phyloP scores from a whole-genome alignment of 73 alveolate genomes.

The Symbiodinium natans region DNA sequence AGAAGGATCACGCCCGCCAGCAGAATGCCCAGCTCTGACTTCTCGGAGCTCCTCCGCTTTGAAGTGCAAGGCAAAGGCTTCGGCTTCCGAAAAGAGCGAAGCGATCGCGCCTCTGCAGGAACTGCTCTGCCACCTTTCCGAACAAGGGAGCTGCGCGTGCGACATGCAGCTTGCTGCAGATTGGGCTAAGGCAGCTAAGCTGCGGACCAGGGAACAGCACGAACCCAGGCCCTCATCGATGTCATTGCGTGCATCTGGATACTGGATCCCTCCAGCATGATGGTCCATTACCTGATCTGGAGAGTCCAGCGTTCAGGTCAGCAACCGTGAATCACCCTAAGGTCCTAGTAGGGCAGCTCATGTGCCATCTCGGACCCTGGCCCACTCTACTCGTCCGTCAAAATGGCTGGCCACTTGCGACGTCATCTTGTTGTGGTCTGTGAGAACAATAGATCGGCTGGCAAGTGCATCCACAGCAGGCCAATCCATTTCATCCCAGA shows the following conservation, averaged over 20 bases:
- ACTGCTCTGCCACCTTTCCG: constrained; percentile 3
- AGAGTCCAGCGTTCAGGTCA: background rate
- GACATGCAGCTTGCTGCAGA: background rate
- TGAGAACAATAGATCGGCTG: constrained; percentile 8
- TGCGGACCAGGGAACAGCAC: constrained; percentile 13
- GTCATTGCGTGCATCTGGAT: constrained; percentile 33
- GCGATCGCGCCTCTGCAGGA: background rate
- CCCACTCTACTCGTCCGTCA: background rate
- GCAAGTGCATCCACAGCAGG: constrained; percentile 14
- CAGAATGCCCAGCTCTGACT: background rate
- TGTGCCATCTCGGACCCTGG: background rate
- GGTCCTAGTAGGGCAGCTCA: background rate
- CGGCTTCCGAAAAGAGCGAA: too few relatives aligned
- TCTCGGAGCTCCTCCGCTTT: background rate
- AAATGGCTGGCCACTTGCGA: constrained; percentile 34
- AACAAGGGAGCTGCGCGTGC: background rate
- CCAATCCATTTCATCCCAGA: constrained; percentile 61
- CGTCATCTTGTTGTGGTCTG: constrained; percentile 66
- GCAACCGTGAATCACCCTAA: background rate
- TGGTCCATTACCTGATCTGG: background rate
- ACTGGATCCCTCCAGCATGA: constrained; percentile 8
- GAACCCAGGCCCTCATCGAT: constrained; percentile 71
- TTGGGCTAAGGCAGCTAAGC: background rate
- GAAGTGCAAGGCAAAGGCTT: background rate
- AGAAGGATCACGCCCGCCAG: constrained; percentile 27